Evolutionary conservation across 768 basidiomycete species (phyloP).

Genomic region (Boletellus emodensis): DNA sequence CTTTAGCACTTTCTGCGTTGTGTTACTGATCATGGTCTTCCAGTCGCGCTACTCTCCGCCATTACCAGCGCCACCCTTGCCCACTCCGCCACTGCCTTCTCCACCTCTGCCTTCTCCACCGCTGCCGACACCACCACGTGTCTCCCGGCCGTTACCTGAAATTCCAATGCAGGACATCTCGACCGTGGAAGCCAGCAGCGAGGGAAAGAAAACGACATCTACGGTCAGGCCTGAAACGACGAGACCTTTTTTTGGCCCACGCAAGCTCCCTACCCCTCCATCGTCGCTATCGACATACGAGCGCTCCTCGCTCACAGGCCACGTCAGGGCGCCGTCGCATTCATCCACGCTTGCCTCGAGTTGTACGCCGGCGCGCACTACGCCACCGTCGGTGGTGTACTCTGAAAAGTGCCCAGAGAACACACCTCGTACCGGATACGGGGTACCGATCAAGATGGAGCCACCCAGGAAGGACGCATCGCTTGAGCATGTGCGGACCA

Average conservation of each 20-base stretch:
- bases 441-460: conserved; percentile 21
- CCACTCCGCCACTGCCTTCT: conserved; percentile 11
- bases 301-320: conserved; percentile 8
- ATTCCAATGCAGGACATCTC: conserved; percentile 23
- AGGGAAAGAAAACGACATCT: conserved; percentile 10
- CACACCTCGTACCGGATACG: conserved; percentile 21
- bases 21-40: not conserved
- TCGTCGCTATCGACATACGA: conserved; percentile 26
- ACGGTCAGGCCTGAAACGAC: conserved; percentile 18
- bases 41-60: conserved; percentile 28
- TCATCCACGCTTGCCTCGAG: conserved; percentile 25
- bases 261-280: conserved; percentile 33
- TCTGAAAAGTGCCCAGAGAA: conserved; percentile 32
- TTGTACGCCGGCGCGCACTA: conserved; percentile 27
- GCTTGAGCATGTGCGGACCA: conserved; percentile 19
- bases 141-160: conserved; percentile 27
- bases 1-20: conserved; percentile 2
- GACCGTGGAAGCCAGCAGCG: conserved; percentile 10
- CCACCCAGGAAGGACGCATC: conserved; percentile 20
- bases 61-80: not conserved
- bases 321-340: conserved; percentile 17
- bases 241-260: conserved; percentile 20
- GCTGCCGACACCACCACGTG: conserved; percentile 26
- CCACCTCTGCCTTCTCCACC: conserved; percentile 23
- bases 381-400: conserved; percentile 26